phyloP scores from a whole-genome alignment of 73 alveolate species.

The Vitrella brassicaformis region DNA sequence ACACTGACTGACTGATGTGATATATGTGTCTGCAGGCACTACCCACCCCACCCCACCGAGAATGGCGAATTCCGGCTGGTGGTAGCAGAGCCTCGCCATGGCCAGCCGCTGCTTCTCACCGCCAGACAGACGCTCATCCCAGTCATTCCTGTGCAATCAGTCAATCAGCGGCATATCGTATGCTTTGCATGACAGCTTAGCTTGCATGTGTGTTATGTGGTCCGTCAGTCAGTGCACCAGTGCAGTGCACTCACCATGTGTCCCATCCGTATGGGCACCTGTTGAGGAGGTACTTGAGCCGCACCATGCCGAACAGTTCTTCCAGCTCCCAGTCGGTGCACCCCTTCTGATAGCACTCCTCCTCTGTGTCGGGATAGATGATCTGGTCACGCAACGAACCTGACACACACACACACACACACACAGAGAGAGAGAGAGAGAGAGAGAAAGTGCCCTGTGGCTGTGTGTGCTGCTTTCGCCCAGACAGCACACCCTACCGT shows the following conservation, averaged over 20 bases:
- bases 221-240: too few species aligned
- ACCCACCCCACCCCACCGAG: constrained; percentile 35
- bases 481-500: too few species aligned
- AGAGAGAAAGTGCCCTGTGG: too few species aligned
- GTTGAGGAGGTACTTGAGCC: constrained; percentile 57
- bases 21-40: too few species aligned
- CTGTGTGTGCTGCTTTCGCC: too few species aligned
- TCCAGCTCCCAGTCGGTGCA: constrained; percentile 48
- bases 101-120: constrained; percentile 87
- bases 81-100: constrained; percentile 82
- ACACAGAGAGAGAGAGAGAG: too few species aligned
- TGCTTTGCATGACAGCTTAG: too few species aligned
- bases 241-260: neutral
- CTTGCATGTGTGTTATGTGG: too few species aligned
- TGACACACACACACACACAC: too few species aligned
- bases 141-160: too few species aligned
- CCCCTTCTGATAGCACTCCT: constrained; percentile 26
- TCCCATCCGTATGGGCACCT: constrained; percentile 12
- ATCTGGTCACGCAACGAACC: constrained; percentile 75
- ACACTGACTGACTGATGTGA: too few species aligned
- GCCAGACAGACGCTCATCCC: constrained; percentile 80
- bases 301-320: constrained; percentile 52
- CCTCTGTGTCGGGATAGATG: constrained; percentile 70
- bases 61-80: constrained; percentile 75
- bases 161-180: too few species aligned